These are phyloP conservation scores for Rhizodiscina lignyota DNA, from an alignment of 495 filamentous ascomycete species.

Conservation along the genomic window DNA sequence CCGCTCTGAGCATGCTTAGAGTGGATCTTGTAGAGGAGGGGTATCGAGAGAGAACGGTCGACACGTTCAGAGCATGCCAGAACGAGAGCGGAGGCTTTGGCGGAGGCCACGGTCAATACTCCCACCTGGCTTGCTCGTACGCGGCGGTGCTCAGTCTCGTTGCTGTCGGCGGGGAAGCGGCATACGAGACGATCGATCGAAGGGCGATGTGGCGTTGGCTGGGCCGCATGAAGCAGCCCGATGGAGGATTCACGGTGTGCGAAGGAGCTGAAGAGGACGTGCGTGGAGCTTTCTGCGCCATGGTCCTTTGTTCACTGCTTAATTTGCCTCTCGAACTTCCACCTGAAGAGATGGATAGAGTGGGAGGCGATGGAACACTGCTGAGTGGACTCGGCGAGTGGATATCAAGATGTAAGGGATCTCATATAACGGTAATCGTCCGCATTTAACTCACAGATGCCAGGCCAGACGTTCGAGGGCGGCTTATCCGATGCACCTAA, in stretches of 20 bases:
- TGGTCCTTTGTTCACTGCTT: slow-evolving; percentile 66
- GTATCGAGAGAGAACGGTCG: slow-evolving; percentile 51
- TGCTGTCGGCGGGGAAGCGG: slow-evolving; percentile 56
- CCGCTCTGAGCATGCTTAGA: slow-evolving; percentile 53
- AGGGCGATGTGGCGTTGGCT: slow-evolving; percentile 81
- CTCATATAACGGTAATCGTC: slow-evolving; percentile 3
- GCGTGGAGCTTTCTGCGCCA: slow-evolving; percentile 78
- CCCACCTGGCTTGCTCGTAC: slow-evolving; percentile 80
- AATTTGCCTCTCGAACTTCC: slow-evolving; percentile 67
- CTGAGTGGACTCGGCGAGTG: slow-evolving; percentile 58
- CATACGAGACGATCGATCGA: slow-evolving; percentile 61
- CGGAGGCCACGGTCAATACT: slow-evolving; percentile 77
- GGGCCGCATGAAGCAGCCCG: slow-evolving; percentile 59
- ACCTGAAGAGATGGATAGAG: slow-evolving; percentile 35
- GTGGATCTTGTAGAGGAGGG: slow-evolving; percentile 18
- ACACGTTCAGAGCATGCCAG: slow-evolving; percentile 63
- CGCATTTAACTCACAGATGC: slow-evolving; percentile 2
- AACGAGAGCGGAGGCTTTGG: slow-evolving; percentile 79
- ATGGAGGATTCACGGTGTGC: slow-evolving; percentile 71
- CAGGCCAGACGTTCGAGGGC: slow-evolving; percentile 88
- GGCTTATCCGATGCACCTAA: slow-evolving; percentile 71
- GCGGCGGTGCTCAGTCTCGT: slow-evolving; percentile 61
- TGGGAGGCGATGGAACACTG: slow-evolving; percentile 33
- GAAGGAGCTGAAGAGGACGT: slow-evolving; percentile 82
- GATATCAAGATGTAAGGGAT: slow-evolving; percentile 55